Base-by-base conservation (phyloP, 192 early-diverging fungal species). In the Gonapodya prolifera region DNA sequence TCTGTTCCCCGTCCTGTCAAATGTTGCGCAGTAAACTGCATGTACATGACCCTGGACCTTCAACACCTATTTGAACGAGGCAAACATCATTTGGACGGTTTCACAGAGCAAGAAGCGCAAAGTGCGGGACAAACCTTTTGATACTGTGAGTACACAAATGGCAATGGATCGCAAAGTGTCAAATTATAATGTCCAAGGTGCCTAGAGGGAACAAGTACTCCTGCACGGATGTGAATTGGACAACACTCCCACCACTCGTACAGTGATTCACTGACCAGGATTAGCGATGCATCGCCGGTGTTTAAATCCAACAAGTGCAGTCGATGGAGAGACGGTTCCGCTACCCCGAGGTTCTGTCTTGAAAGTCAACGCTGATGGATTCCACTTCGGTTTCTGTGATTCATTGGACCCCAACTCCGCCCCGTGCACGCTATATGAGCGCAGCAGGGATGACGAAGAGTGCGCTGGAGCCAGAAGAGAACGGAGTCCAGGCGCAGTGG, bases 21-120 rank as follows among this genome's bases (percentile, higher is more conserved):
- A 94, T 35, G 87, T 80, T 23, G 90, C 85, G 80, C 90, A 93
- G 78, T 88, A 95, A n/a, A 88, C 89, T 31, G 92, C 86, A 75
- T 82, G 87, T 69, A 90, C 85, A 83, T 95, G 94, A 2, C 94
- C 94, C 70, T 86, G 86, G 76, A 92, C 85, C 23, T 86, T 85
- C 30, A 90, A 87, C 16, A 91, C 81, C 83, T 87, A 81, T 35
- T 83, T 45, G 70, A 81, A 86, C 28, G 79, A 75, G 2, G 70
- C 73, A n/a, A 76, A 77, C 17, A 77, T 8, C 29, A 83, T 61
- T 30, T 79, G 75, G 82, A 0, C 18, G 75, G 70, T 33, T 73
- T 78, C 35, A 83, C 79, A 2, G 80, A 76, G 0, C 1, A 77
- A 69, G 45, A 69, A 69, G 45, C 45, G 45, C 18, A 34, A 34